These are phyloP conservation scores for Aulographum hederae DNA, from an alignment of 2,329 filamentous ascomycete genomes.

Conservation along the genomic window DNA sequence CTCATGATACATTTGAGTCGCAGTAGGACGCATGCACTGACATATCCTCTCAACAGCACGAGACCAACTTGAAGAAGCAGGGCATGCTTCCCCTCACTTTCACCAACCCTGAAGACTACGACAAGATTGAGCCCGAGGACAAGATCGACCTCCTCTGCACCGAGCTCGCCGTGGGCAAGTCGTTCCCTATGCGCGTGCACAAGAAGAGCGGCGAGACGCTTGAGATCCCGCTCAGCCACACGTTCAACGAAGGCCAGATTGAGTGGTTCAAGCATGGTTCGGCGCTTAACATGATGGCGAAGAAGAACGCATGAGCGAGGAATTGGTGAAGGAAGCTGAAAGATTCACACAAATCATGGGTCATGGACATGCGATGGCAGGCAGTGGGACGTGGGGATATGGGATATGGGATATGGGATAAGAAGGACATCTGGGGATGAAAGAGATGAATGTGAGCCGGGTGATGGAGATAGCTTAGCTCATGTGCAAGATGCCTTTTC, in stretches of 20 bases:
- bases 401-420: too few species aligned
- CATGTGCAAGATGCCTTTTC: too few species aligned
- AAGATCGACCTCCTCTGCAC: constrained; percentile 82
- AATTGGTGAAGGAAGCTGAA: too few species aligned
- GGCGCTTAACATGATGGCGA: constrained; percentile 97
- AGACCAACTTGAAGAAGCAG: constrained; percentile 99
- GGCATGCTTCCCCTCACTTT: constrained; percentile 99
- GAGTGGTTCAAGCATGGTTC: constrained; percentile 99
- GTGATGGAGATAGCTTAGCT: too few species aligned
- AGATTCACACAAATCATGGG: too few species aligned
- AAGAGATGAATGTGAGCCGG: too few species aligned
- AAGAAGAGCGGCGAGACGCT: constrained; percentile 70
- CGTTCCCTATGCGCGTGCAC: constrained; percentile 80
- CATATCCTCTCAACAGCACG: constrained; percentile 40
- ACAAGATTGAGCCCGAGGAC: constrained; percentile 87
- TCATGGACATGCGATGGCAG: too few species aligned
- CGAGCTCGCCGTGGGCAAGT: constrained; percentile 80
- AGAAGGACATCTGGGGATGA: too few species aligned
- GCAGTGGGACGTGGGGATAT: too few species aligned
- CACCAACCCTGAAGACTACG: constrained; percentile 85
- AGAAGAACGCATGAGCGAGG: too few species aligned
- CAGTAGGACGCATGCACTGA: too few species aligned
- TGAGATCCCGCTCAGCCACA: constrained; percentile 75
- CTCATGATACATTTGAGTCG: neutral
- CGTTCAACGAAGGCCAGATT: constrained; percentile 94